Evolutionary conservation across 2,329 filamentous ascomycete genomes (phyloP).

Genomic region (Arachnopeziza araneosa): DNA sequence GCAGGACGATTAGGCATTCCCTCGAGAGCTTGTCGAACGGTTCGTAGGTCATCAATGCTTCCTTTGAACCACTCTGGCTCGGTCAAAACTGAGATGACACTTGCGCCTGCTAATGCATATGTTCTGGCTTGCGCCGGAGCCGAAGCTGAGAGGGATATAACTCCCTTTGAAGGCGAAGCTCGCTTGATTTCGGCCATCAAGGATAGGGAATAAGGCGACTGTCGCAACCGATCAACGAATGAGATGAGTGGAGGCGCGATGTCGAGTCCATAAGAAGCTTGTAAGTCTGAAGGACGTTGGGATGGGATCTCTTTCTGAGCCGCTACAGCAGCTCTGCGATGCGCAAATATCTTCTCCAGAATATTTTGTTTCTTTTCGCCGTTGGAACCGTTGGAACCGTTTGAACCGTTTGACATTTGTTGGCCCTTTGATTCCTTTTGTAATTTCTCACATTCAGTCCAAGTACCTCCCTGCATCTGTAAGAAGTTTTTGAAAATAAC

Average conservation of each 20-base stretch:
- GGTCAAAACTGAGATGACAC: slow-evolving; percentile 96
- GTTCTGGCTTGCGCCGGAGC: slow-evolving; percentile 85
- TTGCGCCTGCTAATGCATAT: slow-evolving; percentile 90
- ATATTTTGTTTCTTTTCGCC: slow-evolving; percentile 70
- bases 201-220: slow-evolving; percentile 82
- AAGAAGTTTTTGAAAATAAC: slow-evolving; percentile 92
- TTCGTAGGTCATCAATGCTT: slow-evolving; percentile 85
- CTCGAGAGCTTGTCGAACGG: slow-evolving; percentile 82
- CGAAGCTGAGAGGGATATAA: slow-evolving; percentile 81
- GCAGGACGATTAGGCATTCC: slow-evolving; percentile 90
- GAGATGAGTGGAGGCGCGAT: slow-evolving; percentile 78
- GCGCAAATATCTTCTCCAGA: slow-evolving; percentile 82
- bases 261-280: slow-evolving; percentile 79
- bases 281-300: slow-evolving; percentile 73
- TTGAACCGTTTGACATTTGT: neutral
- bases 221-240: slow-evolving; percentile 71
- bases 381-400: slow-evolving; percentile 9
- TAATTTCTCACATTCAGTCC: slow-evolving; percentile 69
- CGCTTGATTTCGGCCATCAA: slow-evolving; percentile 97
- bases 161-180: slow-evolving; percentile 91
- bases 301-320: slow-evolving; percentile 83
- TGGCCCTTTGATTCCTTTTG: slow-evolving; percentile 35
- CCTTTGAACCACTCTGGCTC: slow-evolving; percentile 99
- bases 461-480: slow-evolving; percentile 81
- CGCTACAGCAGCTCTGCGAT: slow-evolving; percentile 68